phyloP scores from a whole-genome alignment of 208 protist genomes.

The Tritrichomonas foetus region DNA sequence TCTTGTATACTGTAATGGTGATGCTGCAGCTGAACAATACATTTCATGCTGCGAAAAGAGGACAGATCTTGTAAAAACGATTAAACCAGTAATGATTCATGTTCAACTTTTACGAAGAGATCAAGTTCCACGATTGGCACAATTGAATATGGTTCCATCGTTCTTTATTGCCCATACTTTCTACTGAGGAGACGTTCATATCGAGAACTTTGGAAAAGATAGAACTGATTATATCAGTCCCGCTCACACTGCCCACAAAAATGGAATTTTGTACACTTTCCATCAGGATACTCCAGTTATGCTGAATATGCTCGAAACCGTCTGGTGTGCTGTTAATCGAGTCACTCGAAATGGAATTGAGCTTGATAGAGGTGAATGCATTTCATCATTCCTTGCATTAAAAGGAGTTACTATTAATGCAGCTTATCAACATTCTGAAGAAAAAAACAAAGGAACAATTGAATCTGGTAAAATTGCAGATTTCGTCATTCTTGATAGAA shows the following conservation, averaged over 20 bases:
- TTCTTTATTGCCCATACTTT: neutral
- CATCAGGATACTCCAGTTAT: slow-evolving; percentile 20
- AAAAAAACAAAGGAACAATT: neutral
- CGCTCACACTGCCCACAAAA: neutral
- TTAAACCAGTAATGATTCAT: neutral
- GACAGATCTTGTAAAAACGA: neutral
- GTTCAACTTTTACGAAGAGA: neutral
- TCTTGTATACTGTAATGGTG: neutral
- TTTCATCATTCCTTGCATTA: neutral
- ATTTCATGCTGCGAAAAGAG: neutral
- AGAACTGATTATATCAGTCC: neutral
- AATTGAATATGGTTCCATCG: neutral
- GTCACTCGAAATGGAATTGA: neutral
- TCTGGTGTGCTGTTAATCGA: neutral
- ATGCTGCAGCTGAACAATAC: neutral
- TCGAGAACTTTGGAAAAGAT: neutral
- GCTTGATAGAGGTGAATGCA: neutral
- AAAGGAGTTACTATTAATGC: neutral
- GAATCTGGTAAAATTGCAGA: neutral
- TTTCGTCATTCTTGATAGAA: neutral
- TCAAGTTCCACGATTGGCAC: neutral
- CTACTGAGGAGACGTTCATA: neutral
- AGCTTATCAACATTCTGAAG: neutral
- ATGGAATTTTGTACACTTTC: neutral
- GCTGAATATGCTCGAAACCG: neutral